Evolutionary conservation across 345 rosid genomes (phyloP), one percentile per base, ranked within the genome.

Genomic region (Fremontodendron californicum): DNA sequence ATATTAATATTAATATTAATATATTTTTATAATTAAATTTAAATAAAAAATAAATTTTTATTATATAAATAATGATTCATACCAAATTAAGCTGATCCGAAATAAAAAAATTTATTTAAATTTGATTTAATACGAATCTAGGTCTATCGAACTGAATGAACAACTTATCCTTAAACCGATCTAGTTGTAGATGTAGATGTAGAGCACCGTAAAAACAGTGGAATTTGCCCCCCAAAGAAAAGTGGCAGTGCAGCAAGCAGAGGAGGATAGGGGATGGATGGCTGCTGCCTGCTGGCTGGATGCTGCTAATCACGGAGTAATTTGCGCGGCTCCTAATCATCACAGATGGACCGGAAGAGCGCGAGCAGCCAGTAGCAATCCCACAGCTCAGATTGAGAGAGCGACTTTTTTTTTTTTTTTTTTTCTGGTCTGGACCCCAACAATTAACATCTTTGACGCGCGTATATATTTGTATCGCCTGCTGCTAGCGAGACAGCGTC

Each of bases 271-370:
- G 3, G 35, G 35, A 33, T 33, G 35, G 35, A 3, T 1, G 35
- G 3, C 3, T 1, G 35, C 3, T 1, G 35, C 1, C 3, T 1
- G 35, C 1, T 33, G 35, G 35, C 35, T 10, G 57, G 9, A 5
- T 54, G 57, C 19, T 10, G 51, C 51, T 23, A 79, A 79, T 86
- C 78, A 71, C 81, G 83, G 82, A 83, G 88, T 33, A 12, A 86
- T 58, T 81, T 73, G 85, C 81, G 85, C 82, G 15, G 75, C 80
- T 18, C 19, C 58, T 6, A 39, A 82, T 54, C 57, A 68, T 42
- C 8, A 13, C 21, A 63, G 48, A 55, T 51, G 11, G 12, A 4
- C 29, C 45, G 0, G 31, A 69, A 69, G 11, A 69, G 11, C 23
- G 31, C 31, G 9, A 57, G 11, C 4, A n/a, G 31, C 61, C 77